These are phyloP conservation scores for Elaeis guineensis DNA, from an alignment of 176 grass and related monocot genomes.

Conservation along the genomic window DNA sequence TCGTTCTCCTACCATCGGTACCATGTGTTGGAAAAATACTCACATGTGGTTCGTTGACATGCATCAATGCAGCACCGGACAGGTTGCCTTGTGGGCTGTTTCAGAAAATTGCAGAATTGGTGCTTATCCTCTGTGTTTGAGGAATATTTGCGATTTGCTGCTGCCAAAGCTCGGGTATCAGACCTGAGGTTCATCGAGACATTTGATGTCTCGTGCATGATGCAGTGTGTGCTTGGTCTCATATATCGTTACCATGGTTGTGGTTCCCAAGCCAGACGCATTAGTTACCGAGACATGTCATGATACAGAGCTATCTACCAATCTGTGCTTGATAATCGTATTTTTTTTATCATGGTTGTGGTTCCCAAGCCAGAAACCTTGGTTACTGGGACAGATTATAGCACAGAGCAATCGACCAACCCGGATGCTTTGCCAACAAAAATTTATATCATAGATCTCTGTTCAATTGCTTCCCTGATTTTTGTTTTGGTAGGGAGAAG, in stretches of 20 bases:
- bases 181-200: constrained; percentile 2
- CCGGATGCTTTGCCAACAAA: too few species aligned
- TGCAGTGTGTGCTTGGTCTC: neutral
- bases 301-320: too few species aligned
- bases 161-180: neutral
- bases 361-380: too few species aligned
- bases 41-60: neutral
- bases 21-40: neutral
- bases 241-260: constrained; percentile 8
- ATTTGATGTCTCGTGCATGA: constrained; percentile 7
- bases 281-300: neutral
- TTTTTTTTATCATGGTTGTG: too few species aligned
- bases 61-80: neutral
- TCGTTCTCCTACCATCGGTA: neutral
- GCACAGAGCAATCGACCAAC: too few species aligned
- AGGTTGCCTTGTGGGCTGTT: constrained; percentile 5
- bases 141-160: constrained; percentile 5
- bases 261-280: constrained; percentile 2
- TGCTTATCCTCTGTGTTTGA: constrained; percentile 3
- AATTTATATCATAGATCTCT: too few species aligned
- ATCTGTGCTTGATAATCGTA: too few species aligned
- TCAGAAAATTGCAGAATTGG: constrained; percentile 10
- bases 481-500: too few species aligned
- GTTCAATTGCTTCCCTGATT: too few species aligned
- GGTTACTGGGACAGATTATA: too few species aligned